Base-by-base conservation (phyloP, 306 rosid species). In the Acacia crassicarpa region DNA sequence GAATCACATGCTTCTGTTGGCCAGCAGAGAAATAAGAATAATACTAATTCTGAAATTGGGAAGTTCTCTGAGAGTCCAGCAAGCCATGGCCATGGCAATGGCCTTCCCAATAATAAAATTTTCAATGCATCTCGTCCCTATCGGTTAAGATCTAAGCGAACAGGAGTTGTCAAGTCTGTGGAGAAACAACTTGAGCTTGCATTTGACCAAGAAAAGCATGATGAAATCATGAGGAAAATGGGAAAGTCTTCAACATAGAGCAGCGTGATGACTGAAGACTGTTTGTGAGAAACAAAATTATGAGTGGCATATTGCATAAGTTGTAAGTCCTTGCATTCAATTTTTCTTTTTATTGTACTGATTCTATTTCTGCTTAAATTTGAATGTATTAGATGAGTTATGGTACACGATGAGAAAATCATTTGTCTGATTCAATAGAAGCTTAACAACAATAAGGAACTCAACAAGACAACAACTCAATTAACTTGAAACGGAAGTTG, bases 81-180 rank as follows among this genome's bases (percentile, higher is more conserved):
- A 70, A 83, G 86, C 86, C 80, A 75, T 83, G 90, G 72, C 80
- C 78, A 73, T 79, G 79, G 83, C 72, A 83, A 80, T 75, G 81
- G 25, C 56, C 78, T 78, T 76, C 78, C 90, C 77, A 78, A 84
- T 81, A 86, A 82, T 62, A 93, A 87, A 89, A 86, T 86, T 61
- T 89, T 88, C 84, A 93, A 88, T 81, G 95, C 96, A 76, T 95
- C 99, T 88, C 99, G 97, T 63, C 99, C 98, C 8, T 95, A 93
- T 88, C 85, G 93, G 83, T 83, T 95, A 89, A 93, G 94, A 91
- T 83, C 97, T 83, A 92, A 91, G 76, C 80, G 96, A 77, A 92
- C 94, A 74, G 88, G 90, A 3, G 84, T 93, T 79, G 82, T 84
- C 82, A 95, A 90, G 88, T 93, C 98, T 23, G 96, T 95, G 85